A percentile compares a stretch with the other conserved stretches of the same genome.
These are phyloP conservation scores for Hanseniaspora taiwanica DNA, from an alignment of 805 yeast genomes.

Conservation along the genomic window DNA sequence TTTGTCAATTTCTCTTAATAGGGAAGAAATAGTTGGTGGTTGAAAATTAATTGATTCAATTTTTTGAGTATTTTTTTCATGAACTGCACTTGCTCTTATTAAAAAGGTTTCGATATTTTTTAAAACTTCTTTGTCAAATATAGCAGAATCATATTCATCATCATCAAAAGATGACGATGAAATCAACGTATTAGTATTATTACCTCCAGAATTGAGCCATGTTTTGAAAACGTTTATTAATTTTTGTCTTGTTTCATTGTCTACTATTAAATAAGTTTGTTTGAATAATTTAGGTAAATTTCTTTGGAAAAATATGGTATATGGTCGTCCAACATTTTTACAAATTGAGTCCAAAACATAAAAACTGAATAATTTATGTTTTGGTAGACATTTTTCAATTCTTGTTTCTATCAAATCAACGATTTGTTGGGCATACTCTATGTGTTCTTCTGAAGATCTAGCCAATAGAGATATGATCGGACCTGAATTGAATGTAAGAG, in stretches of 20 bases:
- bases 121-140: constrained; percentile 61
- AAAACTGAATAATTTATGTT: constrained; percentile 70
- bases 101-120: constrained; percentile 65
- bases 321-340: constrained; percentile 83
- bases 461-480: constrained; percentile 84
- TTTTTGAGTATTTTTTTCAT: constrained; percentile 19
- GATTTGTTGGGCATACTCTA: constrained; percentile 62
- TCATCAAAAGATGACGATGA: constrained; percentile 3
- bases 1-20: constrained; percentile 25
- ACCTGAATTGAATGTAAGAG: constrained; percentile 74
- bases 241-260: constrained; percentile 60
- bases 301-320: constrained; percentile 66
- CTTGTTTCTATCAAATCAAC: constrained; percentile 63
- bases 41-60: constrained; percentile 8
- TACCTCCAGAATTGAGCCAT: constrained; percentile 45
- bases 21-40: constrained; percentile 20
- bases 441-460: constrained; percentile 74
- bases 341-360: constrained; percentile 84
- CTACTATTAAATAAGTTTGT: constrained; percentile 65
- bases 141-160: constrained; percentile 26
- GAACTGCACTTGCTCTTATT: constrained; percentile 39
- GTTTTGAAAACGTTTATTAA: constrained; percentile 70
- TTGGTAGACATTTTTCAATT: constrained; percentile 65
- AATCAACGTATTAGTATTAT: constrained; percentile 1
- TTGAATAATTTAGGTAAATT: constrained; percentile 47